Conservation (phyloP, 164 flowering plant genomes). For the Dillenia turbinata region DNA sequence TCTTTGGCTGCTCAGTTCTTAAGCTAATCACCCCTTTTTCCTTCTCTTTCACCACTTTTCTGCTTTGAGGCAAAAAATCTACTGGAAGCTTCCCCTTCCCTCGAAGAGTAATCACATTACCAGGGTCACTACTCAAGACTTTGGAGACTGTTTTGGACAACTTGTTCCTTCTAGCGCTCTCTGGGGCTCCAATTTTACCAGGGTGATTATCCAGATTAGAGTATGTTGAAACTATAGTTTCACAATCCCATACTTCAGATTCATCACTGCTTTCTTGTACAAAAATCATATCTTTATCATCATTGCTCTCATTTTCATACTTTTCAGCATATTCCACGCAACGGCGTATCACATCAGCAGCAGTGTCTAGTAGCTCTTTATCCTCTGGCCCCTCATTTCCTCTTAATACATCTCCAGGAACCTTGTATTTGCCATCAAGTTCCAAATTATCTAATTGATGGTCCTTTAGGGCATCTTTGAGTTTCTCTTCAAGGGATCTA, state of each 20-base stretch:
- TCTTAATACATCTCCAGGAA: conserved; percentile 56
- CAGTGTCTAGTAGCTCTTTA: conserved; percentile 33
- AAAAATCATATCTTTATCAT: conserved; percentile 33
- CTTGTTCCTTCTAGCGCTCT: conserved; percentile 46
- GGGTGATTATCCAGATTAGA: conserved; percentile 97
- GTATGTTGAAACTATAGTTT: conserved; percentile 78
- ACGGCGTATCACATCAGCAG: conserved; percentile 52
- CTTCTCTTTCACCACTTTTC: conserved; percentile 34
- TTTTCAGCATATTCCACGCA: conserved; percentile 78
- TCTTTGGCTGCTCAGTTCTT: conserved; percentile 29
- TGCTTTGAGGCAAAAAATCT: conserved; percentile 56
- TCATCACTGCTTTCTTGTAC: conserved; percentile 84
- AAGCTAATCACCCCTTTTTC: conserved; percentile 20
- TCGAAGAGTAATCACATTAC: conserved; percentile 51
- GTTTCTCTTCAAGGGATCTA: conserved; percentile 53
- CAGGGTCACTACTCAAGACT: conserved; percentile 21
- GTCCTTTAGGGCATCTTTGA: conserved; percentile 43
- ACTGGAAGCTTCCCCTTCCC: conserved; percentile 84
- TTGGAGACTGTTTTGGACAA: conserved; percentile 36
- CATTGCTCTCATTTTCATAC: conserved; percentile 46
- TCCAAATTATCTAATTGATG: conserved; percentile 38
- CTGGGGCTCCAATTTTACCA: conserved; percentile 75
- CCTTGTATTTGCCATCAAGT: conserved; percentile 41
- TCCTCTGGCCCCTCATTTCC: conserved; percentile 19
- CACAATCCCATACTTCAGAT: conserved; percentile 87